Base-by-base conservation (phyloP, 2,329 filamentous ascomycete species). In the Pyrenochaeta sp. region DNA sequence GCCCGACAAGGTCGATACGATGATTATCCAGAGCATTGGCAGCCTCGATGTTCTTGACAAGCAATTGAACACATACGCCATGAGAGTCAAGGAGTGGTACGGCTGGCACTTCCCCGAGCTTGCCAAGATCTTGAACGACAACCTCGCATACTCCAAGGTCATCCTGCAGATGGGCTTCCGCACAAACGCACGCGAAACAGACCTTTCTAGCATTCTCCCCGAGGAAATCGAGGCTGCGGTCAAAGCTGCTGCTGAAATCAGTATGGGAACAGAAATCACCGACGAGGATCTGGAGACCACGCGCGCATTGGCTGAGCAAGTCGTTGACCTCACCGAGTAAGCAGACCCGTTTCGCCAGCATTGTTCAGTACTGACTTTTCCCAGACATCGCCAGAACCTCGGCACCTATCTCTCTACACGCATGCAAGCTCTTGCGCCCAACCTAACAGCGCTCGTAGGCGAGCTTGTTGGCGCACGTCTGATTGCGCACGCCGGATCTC, bases 1-100 rank as follows among this genome's bases (percentile, higher is more conserved):
- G 7, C 88, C 93, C 44, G 92, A 99, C 71, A 99, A 99, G 81
- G 93, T 99, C 60, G 94, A 99, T 71, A 94, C 94, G 37, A 99
- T 99, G 94, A 96, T 99, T 68, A 92, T 99, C 45, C 94, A 99
- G 77, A 92, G 92, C 44, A 94, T 99, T 69, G 63, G 84, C 23
- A 60, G 96, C 37, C 81, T 99, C 32, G 94, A 99, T 70, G 94
- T 99, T 56, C 79, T 99, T 51, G 94, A 99, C 79, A 99, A 99
- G 81, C 94, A 99, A 76, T 81, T 99, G 55, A 99, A 99, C 80
- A 94, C 90, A 62, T 97, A 96, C 70, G 93, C 94, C 55, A 99
- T 99, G 94, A 84, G 94, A 73, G 91, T 96, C 51, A 97, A 97
- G 85, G 94, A 99, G 75, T 99, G 94, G 94, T 99, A 99, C 72